Percentiles rank a stretch among this genome's conserved stretches.
Conservation (phyloP, 2,329 filamentous ascomycete genomes). For the Trichoderma brevicompactum region DNA sequence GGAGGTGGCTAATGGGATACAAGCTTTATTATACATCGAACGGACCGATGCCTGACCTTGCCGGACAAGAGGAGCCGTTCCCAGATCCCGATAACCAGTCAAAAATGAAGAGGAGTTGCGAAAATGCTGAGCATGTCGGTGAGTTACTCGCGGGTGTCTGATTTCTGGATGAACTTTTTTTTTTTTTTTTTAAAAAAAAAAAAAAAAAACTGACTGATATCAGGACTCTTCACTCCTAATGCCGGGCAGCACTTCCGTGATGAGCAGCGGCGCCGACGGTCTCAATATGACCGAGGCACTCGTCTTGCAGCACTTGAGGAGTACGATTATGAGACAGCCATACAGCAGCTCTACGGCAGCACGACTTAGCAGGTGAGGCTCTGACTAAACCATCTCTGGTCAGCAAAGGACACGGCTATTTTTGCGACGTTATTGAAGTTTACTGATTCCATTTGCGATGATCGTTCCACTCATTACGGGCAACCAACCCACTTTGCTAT, state of each 20-base stretch:
- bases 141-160: constrained; percentile 42
- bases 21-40: constrained; percentile 60
- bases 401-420: constrained; percentile 6
- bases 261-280: constrained; percentile 75
- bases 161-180: no score
- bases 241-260: constrained; percentile 73
- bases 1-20: not conserved
- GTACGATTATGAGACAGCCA: constrained; percentile 55
- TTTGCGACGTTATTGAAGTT: constrained; percentile 15
- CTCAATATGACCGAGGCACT: constrained; percentile 82
- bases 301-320: constrained; percentile 70
- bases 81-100: constrained; percentile 80
- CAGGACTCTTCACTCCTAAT: constrained; percentile 80
- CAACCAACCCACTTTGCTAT: constrained; percentile 29
- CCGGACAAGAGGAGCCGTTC: constrained; percentile 75
- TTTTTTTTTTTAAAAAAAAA: no score
- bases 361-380: constrained; percentile 8
- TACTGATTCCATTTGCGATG: constrained; percentile 26
- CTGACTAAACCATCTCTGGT: not conserved
- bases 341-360: constrained; percentile 46
- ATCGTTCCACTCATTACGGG: constrained; percentile 15
- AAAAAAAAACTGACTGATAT: not conserved
- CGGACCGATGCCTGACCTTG: constrained; percentile 53
- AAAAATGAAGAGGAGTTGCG: constrained; percentile 84
- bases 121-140: constrained; percentile 86